Percentiles rank a stretch among this genome's conserved stretches.
These are phyloP conservation scores for Aspergillus nanangensis DNA, from an alignment of 495 filamentous ascomycete species.

Conservation along the genomic window DNA sequence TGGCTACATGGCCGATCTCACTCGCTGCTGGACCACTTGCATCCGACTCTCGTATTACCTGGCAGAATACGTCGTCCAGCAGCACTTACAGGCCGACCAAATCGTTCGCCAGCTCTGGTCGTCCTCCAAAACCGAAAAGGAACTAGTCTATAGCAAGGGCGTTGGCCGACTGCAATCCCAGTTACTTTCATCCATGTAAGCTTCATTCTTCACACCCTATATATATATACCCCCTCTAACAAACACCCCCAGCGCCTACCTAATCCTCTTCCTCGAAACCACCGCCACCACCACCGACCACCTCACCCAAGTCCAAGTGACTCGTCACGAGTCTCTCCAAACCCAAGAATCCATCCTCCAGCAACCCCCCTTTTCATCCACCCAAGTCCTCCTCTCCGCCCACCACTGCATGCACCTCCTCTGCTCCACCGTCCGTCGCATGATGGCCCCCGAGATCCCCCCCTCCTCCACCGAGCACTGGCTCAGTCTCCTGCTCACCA, in stretches of 20 bases:
- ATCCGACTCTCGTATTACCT: slow-evolving; percentile 23
- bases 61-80: slow-evolving; percentile 19
- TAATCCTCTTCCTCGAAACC: slow-evolving; percentile 27
- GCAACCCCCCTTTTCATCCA: slow-evolving; percentile 22
- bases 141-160: slow-evolving; percentile 21
- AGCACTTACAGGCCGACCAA: slow-evolving; percentile 22
- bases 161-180: slow-evolving; percentile 20
- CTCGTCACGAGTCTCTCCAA: no score
- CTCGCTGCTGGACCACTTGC: slow-evolving; percentile 26
- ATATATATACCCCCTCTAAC: background rate
- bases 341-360: slow-evolving; percentile 23
- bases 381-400: slow-evolving; percentile 19
- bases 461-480: slow-evolving; percentile 21
- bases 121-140: slow-evolving; percentile 24
- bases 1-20: slow-evolving; percentile 23
- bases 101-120: slow-evolving; percentile 15
- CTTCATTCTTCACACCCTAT: background rate
- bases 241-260: slow-evolving; percentile 16
- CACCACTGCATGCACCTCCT: slow-evolving; percentile 28
- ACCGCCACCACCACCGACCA: slow-evolving; percentile 8
- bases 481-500: slow-evolving; percentile 25
- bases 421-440: slow-evolving; percentile 19
- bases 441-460: slow-evolving; percentile 26
- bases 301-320: no score
- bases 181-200: slow-evolving; percentile 22